phyloP scores from a whole-genome alignment of 345 rosid species.

The Eucalyptus regnans region DNA sequence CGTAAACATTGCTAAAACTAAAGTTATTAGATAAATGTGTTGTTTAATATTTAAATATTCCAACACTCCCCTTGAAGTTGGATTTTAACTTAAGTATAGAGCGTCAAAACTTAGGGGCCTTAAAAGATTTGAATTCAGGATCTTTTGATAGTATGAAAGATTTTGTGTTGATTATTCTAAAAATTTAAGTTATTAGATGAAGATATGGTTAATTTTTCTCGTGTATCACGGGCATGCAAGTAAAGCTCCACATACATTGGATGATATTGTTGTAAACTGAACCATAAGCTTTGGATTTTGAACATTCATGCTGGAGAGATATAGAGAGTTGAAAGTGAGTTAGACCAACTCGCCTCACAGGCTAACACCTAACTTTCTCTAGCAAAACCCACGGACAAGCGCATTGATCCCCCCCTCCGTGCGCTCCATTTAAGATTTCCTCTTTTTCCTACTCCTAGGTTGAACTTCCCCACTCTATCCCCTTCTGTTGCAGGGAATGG shows the following conservation, averaged over 20 bases:
- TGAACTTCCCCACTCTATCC: background rate
- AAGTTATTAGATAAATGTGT: too few species aligned
- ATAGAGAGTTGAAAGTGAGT: background rate
- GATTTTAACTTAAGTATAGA: too few species aligned
- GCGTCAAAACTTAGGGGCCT: too few species aligned
- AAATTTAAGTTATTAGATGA: rapidly evolving
- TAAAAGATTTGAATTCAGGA: too few species aligned
- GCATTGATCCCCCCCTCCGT: background rate
- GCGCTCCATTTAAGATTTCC: background rate
- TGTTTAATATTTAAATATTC: too few species aligned
- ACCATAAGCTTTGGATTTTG: background rate
- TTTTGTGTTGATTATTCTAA: too few species aligned
- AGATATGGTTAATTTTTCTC: rapidly evolving
- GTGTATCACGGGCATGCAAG: background rate
- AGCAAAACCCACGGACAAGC: background rate
- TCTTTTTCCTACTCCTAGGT: background rate
- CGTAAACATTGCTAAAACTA: background rate
- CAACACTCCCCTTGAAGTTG: rapidly evolving
- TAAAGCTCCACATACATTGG: background rate
- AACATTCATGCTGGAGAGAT: background rate
- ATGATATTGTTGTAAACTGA: background rate
- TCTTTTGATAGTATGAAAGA: too few species aligned
- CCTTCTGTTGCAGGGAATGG: background rate
- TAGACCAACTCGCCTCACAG: background rate
- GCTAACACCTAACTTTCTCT: background rate